Evolutionary conservation across 2,329 filamentous ascomycete species (phyloP).

Genomic region (Exophiala bonariae): DNA sequence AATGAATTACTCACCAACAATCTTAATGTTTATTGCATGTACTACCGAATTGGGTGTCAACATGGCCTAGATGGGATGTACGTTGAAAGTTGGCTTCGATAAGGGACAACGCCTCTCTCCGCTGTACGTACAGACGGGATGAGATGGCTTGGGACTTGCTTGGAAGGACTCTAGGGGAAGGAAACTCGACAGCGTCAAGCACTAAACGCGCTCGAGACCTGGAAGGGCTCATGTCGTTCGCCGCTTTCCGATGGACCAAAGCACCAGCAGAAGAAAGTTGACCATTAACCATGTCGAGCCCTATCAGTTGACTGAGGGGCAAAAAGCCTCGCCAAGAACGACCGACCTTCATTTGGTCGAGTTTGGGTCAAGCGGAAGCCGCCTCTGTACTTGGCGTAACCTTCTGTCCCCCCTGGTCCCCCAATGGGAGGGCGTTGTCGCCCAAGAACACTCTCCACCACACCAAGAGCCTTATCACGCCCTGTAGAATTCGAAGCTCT

Average conservation of each 20-base stretch:
- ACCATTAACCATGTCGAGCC: conserved; percentile 7
- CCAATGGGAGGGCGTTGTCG: too few species aligned
- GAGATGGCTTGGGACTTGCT: too few species aligned
- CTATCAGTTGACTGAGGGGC: conserved; percentile 7
- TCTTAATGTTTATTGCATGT: too few species aligned
- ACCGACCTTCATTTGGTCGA: not conserved
- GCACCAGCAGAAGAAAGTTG: not conserved
- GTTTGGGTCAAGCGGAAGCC: conserved; percentile 12
- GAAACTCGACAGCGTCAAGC: not conserved
- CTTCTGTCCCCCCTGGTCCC: too few species aligned
- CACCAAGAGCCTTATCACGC: not conserved
- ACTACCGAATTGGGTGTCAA: too few species aligned
- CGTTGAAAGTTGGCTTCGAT: too few species aligned
- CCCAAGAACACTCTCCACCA: too few species aligned
- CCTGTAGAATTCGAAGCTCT: not conserved
- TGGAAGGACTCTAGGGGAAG: too few species aligned
- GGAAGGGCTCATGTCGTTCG: not conserved
- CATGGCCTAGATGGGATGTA: too few species aligned
- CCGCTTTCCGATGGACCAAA: not conserved
- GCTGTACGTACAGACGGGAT: too few species aligned
- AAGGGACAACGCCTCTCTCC: too few species aligned
- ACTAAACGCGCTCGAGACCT: not conserved
- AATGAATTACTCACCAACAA: too few species aligned
- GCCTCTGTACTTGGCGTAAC: conserved; percentile 12
- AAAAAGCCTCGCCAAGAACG: conserved; percentile 7